These are phyloP conservation scores for Leishmania arabica DNA, from an alignment of 208 protist species.

Conservation along the genomic window DNA sequence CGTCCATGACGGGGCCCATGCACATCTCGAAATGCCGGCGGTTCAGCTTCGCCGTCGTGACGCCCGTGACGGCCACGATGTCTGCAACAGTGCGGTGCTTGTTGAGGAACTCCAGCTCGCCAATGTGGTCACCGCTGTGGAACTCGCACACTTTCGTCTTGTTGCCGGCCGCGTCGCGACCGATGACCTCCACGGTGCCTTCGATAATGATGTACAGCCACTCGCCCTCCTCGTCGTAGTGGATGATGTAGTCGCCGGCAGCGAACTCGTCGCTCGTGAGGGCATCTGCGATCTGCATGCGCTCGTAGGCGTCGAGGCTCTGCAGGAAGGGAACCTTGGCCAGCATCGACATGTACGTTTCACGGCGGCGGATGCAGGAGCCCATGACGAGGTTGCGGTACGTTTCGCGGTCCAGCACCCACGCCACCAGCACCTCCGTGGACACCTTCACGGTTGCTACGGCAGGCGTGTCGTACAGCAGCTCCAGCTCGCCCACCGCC, in stretches of 20 bases:
- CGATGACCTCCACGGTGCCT: conserved; percentile 86
- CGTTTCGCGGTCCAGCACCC: conserved; percentile 90
- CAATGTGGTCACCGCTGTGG: conserved; percentile 80
- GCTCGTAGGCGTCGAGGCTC: conserved; percentile 84
- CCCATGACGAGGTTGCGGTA: conserved; percentile 93
- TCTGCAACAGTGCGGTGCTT: conserved; percentile 88
- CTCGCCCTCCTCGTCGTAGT: conserved; percentile 85
- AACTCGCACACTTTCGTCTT: conserved; percentile 87
- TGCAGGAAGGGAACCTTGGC: conserved; percentile 77
- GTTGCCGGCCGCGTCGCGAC: conserved; percentile 67
- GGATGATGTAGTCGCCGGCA: conserved; percentile 86
- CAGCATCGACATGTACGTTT: conserved; percentile 80
- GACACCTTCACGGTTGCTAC: conserved; percentile 87
- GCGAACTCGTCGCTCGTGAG: conserved; percentile 83
- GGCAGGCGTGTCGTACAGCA: conserved; percentile 89
- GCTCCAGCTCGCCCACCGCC: conserved; percentile 88
- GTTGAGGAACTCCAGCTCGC: conserved; percentile 92
- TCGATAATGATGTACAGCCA: conserved; percentile 93
- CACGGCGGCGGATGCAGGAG: conserved; percentile 80
- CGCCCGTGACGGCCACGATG: conserved; percentile 70
- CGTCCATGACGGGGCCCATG: conserved; percentile 89
- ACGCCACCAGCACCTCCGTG: conserved; percentile 74
- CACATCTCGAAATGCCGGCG: conserved; percentile 93
- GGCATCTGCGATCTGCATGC: conserved; percentile 87
- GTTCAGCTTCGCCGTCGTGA: conserved; percentile 90